These are phyloP conservation scores for Backusella luteola DNA, from an alignment of 192 early-diverging fungal genomes.

Conservation along the genomic window DNA sequence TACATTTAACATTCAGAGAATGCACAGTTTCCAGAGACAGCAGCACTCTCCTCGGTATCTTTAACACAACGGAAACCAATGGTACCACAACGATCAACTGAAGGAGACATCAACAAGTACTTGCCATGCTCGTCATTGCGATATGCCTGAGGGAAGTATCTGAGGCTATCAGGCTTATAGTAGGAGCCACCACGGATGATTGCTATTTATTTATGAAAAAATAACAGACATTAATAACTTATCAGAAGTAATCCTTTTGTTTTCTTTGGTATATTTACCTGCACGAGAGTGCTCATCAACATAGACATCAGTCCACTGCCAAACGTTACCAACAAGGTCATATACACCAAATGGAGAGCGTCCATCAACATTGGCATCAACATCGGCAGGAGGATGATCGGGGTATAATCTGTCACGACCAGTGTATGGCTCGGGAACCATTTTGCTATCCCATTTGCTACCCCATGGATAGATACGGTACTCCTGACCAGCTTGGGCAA, in stretches of 20 bases:
- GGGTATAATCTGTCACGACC: constrained; percentile 25
- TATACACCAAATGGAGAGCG: constrained; percentile 26
- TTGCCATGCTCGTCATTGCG: constrained; percentile 20
- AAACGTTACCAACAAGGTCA: constrained; percentile 26
- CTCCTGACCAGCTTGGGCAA: constrained; percentile 21
- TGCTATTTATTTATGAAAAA: background rate
- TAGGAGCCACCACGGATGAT: constrained; percentile 27
- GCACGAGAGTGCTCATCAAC: constrained; percentile 15
- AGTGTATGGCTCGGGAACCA: constrained; percentile 15
- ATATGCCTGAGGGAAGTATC: constrained; percentile 26
- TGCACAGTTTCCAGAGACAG: constrained; percentile 20
- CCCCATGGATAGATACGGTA: constrained; percentile 25
- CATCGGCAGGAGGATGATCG: constrained; percentile 23
- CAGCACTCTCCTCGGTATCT: constrained; percentile 23
- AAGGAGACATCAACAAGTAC: constrained; percentile 22
- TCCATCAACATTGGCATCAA: constrained; percentile 11
- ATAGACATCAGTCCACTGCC: constrained; percentile 30
- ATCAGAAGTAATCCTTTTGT: background rate
- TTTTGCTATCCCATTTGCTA: constrained; percentile 12
- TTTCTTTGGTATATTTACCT: background rate
- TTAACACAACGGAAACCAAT: constrained; percentile 28
- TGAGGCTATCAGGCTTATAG: constrained; percentile 3
- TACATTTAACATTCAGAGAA: constrained; percentile 10
- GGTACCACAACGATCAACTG: constrained; percentile 18
- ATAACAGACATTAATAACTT: background rate